phyloP scores from a whole-genome alignment of 306 rosid species.

The Vigna trinervia region DNA sequence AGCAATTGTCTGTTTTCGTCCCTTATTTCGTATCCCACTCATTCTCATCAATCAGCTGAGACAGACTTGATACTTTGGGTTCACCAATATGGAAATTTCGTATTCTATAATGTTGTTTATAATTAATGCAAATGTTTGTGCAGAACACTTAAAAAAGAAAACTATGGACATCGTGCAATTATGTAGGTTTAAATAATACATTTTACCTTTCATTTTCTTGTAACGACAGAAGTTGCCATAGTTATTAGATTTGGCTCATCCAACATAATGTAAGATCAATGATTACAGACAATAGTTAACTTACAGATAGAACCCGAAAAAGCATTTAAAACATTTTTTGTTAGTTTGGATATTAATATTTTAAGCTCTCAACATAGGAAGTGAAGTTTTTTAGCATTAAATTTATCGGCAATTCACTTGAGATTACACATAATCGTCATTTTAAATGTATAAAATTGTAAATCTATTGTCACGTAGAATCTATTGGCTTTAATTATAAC shows the following conservation, averaged over 20 bases:
- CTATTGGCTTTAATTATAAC: not conserved
- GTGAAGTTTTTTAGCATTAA: no score
- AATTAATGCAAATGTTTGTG: conserved; percentile 1
- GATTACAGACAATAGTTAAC: not conserved
- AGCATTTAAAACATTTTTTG: not conserved
- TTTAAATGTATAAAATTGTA: not conserved
- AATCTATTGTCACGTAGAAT: not conserved
- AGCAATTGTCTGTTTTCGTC: not conserved
- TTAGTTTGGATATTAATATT: not conserved
- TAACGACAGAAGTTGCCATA: not conserved
- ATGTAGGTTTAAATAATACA: not conserved
- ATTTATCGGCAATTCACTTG: no score
- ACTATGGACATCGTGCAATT: not conserved
- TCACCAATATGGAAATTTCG: not conserved
- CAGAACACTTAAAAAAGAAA: not conserved
- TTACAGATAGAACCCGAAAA: not conserved
- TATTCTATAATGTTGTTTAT: not conserved
- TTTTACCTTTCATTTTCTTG: conserved; percentile 9
- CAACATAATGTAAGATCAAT: not conserved
- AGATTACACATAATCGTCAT: not conserved
- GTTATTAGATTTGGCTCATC: not conserved
- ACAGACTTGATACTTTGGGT: not conserved
- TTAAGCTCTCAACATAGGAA: not conserved
- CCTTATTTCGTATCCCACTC: not conserved
- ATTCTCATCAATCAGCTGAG: not conserved